Evolutionary conservation across 495 filamentous ascomycete species (phyloP).

Genomic region (Copromyces sp.): DNA sequence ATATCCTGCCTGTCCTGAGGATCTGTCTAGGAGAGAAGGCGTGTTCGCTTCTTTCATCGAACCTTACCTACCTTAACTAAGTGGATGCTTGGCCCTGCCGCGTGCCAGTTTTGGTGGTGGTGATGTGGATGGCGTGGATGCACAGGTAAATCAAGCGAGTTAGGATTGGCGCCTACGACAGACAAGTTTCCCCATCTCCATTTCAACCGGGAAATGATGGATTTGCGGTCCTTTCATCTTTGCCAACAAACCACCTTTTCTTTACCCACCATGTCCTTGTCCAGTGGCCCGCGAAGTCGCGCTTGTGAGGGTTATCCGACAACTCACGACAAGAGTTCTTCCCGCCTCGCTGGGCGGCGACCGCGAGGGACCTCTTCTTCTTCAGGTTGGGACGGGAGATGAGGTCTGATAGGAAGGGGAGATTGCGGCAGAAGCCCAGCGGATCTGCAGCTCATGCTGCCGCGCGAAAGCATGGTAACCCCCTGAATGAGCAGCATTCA

Average conservation of each 20-base stretch:
- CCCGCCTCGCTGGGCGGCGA: neutral
- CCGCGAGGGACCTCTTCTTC: neutral
- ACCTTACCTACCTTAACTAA: neutral
- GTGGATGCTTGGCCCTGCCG: neutral
- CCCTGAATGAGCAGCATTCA: neutral
- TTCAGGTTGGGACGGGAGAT: neutral
- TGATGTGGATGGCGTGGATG: neutral
- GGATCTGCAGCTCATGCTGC: neutral
- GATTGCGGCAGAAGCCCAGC: neutral
- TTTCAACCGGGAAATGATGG: neutral
- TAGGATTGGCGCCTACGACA: neutral
- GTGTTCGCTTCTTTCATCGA: neutral
- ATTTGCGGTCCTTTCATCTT: neutral
- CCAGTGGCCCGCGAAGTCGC: neutral
- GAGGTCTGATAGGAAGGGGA: neutral
- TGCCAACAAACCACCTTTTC: neutral
- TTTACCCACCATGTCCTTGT: neutral
- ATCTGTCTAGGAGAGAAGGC: neutral
- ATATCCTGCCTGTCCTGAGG: neutral
- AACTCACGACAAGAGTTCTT: neutral
- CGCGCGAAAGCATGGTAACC: neutral
- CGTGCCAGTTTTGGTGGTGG: neutral
- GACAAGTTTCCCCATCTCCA: neutral
- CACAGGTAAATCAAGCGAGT: neutral
- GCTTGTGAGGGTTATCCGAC: neutral